These are phyloP conservation scores for Eucalyptus pumila DNA, from an alignment of 345 rosid genomes.

Conservation along the genomic window DNA sequence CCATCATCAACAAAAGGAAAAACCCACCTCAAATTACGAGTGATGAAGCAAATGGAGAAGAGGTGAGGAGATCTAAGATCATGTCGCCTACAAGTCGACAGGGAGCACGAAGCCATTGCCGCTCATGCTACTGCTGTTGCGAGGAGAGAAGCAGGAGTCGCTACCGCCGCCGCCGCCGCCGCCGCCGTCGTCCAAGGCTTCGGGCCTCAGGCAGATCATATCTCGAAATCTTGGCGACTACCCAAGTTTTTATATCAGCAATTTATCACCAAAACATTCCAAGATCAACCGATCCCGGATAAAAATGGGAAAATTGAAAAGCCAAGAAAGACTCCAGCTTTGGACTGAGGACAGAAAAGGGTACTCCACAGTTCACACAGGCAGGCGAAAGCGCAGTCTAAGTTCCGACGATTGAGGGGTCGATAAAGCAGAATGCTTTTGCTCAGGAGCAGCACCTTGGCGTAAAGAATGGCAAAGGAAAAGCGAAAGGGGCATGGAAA, in stretches of 20 bases:
- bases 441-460: background rate
- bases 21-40: background rate
- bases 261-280: background rate
- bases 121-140: conserved; percentile 1
- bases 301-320: background rate
- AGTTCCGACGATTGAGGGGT: background rate
- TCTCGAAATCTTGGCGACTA: background rate
- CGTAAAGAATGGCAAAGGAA: background rate
- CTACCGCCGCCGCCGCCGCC: background rate
- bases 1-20: background rate
- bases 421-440: background rate
- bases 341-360: background rate
- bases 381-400: background rate
- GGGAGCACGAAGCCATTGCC: conserved; percentile 30
- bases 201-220: conserved; percentile 55
- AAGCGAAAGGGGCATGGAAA: background rate
- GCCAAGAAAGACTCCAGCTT: background rate
- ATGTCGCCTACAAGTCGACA: conserved; percentile 23
- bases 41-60: background rate
- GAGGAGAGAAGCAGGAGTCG: background rate
- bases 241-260: background rate
- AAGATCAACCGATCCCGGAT: background rate
- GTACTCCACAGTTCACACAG: background rate
- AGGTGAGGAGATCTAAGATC: background rate
- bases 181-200: conserved; percentile 31